phyloP scores from a whole-genome alignment of 371 early-diverging fungal genomes.

The Rhizomucor miehei region DNA sequence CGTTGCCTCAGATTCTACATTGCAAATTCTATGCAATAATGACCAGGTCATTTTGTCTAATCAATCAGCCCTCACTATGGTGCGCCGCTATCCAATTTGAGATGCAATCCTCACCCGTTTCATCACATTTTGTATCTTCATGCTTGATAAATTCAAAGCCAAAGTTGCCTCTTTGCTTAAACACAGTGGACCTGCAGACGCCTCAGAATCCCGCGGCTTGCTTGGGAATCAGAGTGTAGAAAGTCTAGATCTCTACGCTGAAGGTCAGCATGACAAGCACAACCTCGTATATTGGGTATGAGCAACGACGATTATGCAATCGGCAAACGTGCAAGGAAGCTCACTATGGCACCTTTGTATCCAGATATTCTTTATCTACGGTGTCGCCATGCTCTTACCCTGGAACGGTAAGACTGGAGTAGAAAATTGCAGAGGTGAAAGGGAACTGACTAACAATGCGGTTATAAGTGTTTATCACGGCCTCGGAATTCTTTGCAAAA shows the following conservation, averaged over 20 bases:
- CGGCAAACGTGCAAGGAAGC: background rate
- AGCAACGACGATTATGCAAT: background rate
- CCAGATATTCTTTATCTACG: conserved; percentile 69
- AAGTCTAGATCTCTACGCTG: conserved; percentile 11
- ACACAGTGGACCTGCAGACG: conserved; percentile 4
- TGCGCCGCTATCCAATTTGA: too few species aligned
- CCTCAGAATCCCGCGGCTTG: conserved; percentile 9
- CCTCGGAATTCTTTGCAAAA: conserved; percentile 67
- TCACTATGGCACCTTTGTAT: conserved; percentile 1
- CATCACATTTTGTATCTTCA: background rate
- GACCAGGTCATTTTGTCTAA: too few species aligned
- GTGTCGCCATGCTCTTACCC: conserved; percentile 72
- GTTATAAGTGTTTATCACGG: conserved; percentile 69
- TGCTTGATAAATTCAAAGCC: conserved; percentile 9
- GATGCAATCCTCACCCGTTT: too few species aligned
- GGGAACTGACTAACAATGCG: background rate
- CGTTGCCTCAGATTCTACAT: too few species aligned
- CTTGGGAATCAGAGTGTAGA: conserved; percentile 9
- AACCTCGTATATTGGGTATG: conserved; percentile 27
- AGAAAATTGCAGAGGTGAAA: background rate
- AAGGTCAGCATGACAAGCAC: conserved; percentile 15
- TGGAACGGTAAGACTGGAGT: conserved; percentile 68
- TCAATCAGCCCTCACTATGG: too few species aligned
- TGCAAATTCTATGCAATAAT: too few species aligned
- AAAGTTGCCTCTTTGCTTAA: background rate